Conservation (phyloP, 83 land plant species). For the Picea engelmannii region DNA sequence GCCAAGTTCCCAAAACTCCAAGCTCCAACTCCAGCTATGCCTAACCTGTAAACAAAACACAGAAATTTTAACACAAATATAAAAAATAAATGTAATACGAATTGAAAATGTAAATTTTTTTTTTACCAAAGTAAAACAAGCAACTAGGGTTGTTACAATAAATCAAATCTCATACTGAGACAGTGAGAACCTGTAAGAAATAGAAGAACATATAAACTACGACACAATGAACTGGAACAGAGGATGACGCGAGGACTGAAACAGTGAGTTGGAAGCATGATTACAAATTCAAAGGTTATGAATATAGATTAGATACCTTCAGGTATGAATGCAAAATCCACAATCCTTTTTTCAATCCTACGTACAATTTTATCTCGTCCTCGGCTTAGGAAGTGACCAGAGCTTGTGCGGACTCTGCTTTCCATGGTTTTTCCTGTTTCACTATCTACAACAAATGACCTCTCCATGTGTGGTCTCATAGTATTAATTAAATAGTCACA, state of each 20-base stretch:
- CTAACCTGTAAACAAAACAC: too few species aligned
- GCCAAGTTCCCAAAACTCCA: too few species aligned
- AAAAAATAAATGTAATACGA: too few species aligned
- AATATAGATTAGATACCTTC: slow-evolving; percentile 23
- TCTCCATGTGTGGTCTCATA: slow-evolving; percentile 25
- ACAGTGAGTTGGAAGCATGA: slow-evolving; percentile 1
- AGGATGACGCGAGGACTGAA: neutral
- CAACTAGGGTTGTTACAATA: too few species aligned
- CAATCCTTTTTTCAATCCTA: slow-evolving; percentile 44
- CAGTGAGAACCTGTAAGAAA: neutral
- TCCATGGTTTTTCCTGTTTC: slow-evolving; percentile 33
- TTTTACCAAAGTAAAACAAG: too few species aligned
- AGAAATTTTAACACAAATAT: too few species aligned
- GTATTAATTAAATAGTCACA: slow-evolving; percentile 25
- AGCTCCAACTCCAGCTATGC: too few species aligned
- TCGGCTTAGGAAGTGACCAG: slow-evolving; percentile 40
- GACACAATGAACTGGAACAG: neutral
- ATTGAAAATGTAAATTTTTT: too few species aligned
- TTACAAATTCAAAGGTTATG: neutral
- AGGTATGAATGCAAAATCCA: slow-evolving; percentile 41
- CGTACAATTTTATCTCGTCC: slow-evolving; percentile 45
- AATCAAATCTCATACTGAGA: neutral
- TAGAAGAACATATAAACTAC: neutral
- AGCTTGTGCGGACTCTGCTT: slow-evolving; percentile 55
- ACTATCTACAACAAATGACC: slow-evolving; percentile 34